phyloP scores from a whole-genome alignment of 2,329 filamentous ascomycete genomes.

The Paracoccidioides brasiliensis region DNA sequence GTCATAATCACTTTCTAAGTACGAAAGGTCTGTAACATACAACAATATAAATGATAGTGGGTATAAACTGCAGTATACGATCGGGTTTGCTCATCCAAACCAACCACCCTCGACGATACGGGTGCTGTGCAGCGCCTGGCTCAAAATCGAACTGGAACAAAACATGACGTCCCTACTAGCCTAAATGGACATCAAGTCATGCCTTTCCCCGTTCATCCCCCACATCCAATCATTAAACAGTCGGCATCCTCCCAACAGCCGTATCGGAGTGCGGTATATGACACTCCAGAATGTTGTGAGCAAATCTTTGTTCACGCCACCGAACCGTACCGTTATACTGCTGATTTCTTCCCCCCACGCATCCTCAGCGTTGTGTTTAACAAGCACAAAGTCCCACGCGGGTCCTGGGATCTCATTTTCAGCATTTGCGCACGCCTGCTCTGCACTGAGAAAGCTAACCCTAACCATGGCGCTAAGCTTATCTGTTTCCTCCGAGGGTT shows the following conservation, averaged over 20 bases:
- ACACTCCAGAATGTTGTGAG: constrained; percentile 55
- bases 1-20: no score
- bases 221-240: neutral
- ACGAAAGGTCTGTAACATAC: no score
- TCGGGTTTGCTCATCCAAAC: no score
- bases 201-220: neutral
- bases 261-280: constrained; percentile 55
- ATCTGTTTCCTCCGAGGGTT: constrained; percentile 24
- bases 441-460: constrained; percentile 53
- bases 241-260: no score
- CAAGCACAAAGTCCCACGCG: constrained; percentile 46
- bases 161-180: no score
- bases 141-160: no score
- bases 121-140: no score
- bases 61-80: no score
- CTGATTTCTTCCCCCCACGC: constrained; percentile 50
- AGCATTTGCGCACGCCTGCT: constrained; percentile 54
- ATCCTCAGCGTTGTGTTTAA: constrained; percentile 39
- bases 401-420: constrained; percentile 53
- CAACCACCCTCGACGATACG: no score
- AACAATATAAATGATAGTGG: no score
- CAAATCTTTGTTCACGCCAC: constrained; percentile 42
- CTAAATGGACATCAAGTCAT: neutral
- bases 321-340: constrained; percentile 42
- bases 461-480: constrained; percentile 53